Conservation (phyloP, 73 alveolate species). For the Tetrahymena thermophila region DNA sequence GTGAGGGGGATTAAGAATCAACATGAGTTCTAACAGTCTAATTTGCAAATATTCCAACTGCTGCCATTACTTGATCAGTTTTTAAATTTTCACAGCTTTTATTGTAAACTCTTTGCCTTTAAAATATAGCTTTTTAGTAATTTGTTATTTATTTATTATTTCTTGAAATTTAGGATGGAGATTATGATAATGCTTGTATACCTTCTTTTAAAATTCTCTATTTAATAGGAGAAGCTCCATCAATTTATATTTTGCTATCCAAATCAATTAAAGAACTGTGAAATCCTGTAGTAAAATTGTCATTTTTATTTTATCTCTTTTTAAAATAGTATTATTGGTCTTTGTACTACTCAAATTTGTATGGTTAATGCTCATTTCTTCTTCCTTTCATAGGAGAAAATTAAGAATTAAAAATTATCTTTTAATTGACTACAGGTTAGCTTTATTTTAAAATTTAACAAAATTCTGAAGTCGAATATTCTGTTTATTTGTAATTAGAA, state of each 20-base stretch:
- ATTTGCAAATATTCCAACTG: not conserved
- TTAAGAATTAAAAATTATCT: not conserved
- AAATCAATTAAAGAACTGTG: not conserved
- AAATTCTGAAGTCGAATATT: not conserved
- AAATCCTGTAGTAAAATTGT: not conserved
- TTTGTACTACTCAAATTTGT: not conserved
- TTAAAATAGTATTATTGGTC: not conserved
- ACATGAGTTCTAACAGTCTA: not conserved
- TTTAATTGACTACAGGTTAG: not conserved
- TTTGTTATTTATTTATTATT: not conserved
- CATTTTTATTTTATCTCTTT: not conserved
- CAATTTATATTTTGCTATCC: not conserved
- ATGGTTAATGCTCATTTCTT: not conserved
- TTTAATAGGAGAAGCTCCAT: not conserved
- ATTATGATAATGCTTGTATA: not conserved
- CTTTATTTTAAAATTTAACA: not conserved
- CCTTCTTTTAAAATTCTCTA: not conserved
- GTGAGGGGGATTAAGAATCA: not conserved
- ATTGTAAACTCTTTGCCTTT: not conserved
- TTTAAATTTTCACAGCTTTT: not conserved
- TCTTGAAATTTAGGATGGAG: not conserved
- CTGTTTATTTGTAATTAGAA: not conserved
- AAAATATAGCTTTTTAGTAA: not conserved
- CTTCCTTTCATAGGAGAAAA: not conserved
- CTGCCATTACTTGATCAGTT: not conserved